Evolutionary conservation across 257 asterid genomes (phyloP), one percentile per base, ranked within the genome.

Genomic region (Lavandula angustifolia): DNA sequence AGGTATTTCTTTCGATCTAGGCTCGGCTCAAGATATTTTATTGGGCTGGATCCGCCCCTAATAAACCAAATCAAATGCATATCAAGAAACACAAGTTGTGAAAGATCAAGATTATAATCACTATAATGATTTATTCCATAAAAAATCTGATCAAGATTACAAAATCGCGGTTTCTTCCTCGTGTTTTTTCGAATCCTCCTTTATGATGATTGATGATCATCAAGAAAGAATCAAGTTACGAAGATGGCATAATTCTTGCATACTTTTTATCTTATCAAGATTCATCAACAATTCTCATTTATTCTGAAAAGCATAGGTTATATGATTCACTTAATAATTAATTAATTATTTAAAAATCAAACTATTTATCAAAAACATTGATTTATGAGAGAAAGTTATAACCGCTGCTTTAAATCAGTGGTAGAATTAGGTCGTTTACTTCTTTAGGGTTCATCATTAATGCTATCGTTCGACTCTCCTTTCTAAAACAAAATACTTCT

Each of bases 201-300:
- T 54, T 50, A 48, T 40, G 60, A 74, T 63, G 69, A 75, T 58
- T 63, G 69, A 75, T 58, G 54, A 69, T 64, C 54, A 35, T 18
- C 33, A 48, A 13, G 49, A 49, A 50, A 50, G 77, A 72, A 71
- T 72, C 59, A 51, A 49, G 18, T 48, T 49, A 18, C 37, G 35
- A 76, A 52, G 60, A 52, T 22, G 37, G 68, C 47, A 46, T 61
- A 22, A 31, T 60, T 43, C 68, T 66, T 40, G 44, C 9, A 57
- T 58, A 73, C 60, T 59, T 73, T 60, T 64, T 69, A 54, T 52
- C 66, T 61, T 59, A 53, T 68, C 69, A 60, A 66, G 12, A 70
- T 66, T 69, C 71, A 32, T 54, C 57, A 5, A 47, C 55, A 47
- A 27, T 17, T 46, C 5, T 32, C 31, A 29, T n/a, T n/a, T n/a